phyloP scores from a whole-genome alignment of 2,329 filamentous ascomycete genomes.

The Pestalotiopsis sp. region DNA sequence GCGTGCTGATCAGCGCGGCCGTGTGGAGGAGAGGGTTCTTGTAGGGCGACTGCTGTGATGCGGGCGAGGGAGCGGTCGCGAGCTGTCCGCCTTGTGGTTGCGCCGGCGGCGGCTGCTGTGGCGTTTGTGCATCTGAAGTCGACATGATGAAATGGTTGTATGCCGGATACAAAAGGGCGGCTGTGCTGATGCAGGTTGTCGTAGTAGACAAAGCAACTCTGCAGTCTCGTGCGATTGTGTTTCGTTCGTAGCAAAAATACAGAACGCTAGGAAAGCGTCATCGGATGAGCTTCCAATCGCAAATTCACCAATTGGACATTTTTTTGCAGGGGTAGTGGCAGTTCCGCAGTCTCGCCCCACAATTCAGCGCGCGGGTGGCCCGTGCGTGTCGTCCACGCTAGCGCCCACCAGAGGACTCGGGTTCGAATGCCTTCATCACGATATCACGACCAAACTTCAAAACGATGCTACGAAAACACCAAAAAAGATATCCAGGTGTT shows the following conservation, averaged over 20 bases:
- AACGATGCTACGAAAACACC: not conserved
- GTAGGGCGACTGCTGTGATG: conserved; percentile 15
- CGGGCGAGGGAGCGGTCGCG: conserved; percentile 16
- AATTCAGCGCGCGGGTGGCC: not conserved
- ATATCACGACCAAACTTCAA: not conserved
- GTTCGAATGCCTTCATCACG: not conserved
- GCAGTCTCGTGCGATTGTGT: not conserved
- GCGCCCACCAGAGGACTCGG: not conserved
- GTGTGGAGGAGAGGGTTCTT: conserved; percentile 45
- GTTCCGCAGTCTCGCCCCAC: not conserved
- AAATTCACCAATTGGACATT: not conserved
- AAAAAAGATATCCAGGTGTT: not conserved
- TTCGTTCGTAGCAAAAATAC: not conserved
- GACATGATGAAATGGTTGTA: conserved; percentile 1
- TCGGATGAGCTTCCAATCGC: not conserved
- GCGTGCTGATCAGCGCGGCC: conserved; percentile 48
- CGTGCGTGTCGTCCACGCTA: not conserved
- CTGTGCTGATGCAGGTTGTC: not conserved
- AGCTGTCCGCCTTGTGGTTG: conserved; percentile 8
- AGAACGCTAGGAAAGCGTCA: not conserved
- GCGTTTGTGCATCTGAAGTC: conserved; percentile 5
- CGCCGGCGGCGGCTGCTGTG: conserved; percentile 7
- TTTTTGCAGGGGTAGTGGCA: conserved; percentile 6
- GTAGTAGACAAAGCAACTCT: not conserved
- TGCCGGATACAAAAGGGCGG: not conserved